Evolutionary conservation across 176 grass and related monocot species (phyloP).

Genomic region (Otatea glauca): DNA sequence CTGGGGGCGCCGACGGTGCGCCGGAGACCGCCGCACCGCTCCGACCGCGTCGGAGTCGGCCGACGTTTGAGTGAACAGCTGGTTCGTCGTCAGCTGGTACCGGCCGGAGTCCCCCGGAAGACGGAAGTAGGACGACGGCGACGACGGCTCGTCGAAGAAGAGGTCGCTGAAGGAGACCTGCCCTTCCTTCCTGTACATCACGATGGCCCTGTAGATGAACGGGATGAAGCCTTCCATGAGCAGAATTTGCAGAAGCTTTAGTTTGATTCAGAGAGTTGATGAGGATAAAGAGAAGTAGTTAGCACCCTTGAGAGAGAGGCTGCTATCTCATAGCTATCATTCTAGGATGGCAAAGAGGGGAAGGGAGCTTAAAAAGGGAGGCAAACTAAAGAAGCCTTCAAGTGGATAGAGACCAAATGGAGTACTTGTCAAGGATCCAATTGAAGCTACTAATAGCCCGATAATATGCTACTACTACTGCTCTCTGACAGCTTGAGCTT

Average conservation of each 20-base stretch:
- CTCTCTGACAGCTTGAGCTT: conserved; percentile 20
- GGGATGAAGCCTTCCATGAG: conserved; percentile 87
- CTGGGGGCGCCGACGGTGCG: conserved; percentile 34
- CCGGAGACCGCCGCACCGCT: conserved; percentile 39
- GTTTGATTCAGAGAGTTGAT: conserved; percentile 26
- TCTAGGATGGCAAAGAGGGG: not conserved
- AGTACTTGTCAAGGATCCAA: conserved; percentile 23
- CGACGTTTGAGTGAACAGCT: conserved; percentile 40
- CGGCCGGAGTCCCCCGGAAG: conserved; percentile 64
- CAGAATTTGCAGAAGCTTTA: not conserved
- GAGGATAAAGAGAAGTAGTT: conserved; percentile 35
- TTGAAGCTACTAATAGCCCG: not conserved
- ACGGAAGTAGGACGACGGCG: conserved; percentile 63
- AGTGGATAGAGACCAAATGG: conserved; percentile 53
- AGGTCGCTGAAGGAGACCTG: conserved; percentile 58
- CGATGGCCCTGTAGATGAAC: conserved; percentile 81
- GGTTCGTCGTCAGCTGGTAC: conserved; percentile 42
- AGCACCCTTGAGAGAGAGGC: not conserved
- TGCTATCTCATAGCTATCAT: not conserved
- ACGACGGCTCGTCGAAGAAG: conserved; percentile 60
- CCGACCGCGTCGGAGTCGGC: not conserved
- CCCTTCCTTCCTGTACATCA: conserved; percentile 64
- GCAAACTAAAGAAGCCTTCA: conserved; percentile 30
- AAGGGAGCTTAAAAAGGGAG: conserved; percentile 61
- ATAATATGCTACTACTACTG: conserved; percentile 9